A percentile compares a stretch with the other conserved stretches of the same genome.
Evolutionary conservation across 2,329 filamentous ascomycete species (phyloP).

Genomic region (Pyricularia pennisetigena): DNA sequence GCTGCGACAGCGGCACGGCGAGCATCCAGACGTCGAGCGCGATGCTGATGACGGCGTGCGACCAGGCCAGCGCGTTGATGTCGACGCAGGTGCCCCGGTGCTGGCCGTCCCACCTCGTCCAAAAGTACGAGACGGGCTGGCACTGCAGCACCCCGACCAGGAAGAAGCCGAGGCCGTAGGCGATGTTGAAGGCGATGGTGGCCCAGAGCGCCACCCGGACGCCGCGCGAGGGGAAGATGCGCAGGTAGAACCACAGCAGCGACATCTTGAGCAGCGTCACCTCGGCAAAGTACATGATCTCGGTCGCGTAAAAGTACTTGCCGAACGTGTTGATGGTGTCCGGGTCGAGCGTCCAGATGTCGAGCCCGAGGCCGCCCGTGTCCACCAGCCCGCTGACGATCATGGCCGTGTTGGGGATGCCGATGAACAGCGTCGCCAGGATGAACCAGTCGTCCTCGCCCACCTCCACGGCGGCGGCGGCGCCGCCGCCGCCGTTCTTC

Average conservation of each 20-base stretch:
- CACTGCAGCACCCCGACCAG: constrained; percentile 39
- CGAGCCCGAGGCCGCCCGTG: constrained; percentile 33
- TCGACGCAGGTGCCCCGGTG: constrained; percentile 37
- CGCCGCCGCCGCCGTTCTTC: constrained; percentile 14
- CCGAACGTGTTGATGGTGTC: constrained; percentile 31
- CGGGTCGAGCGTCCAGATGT: constrained; percentile 37
- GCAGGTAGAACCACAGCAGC: constrained; percentile 43
- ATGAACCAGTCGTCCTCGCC: constrained; percentile 26
- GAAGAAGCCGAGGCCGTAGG: constrained; percentile 31
- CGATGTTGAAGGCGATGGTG: constrained; percentile 27
- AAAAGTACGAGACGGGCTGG: constrained; percentile 38
- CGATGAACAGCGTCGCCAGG: constrained; percentile 15
- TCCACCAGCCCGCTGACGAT: constrained; percentile 20
- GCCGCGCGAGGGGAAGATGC: constrained; percentile 34
- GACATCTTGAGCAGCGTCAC: constrained; percentile 38
- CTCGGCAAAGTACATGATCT: constrained; percentile 33
- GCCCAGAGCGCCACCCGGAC: constrained; percentile 30
- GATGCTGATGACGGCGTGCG: constrained; percentile 43
- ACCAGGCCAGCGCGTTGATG: constrained; percentile 37
- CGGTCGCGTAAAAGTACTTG: constrained; percentile 30
- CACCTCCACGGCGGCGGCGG: constrained; percentile 11
- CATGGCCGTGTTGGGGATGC: constrained; percentile 19
- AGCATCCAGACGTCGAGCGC: constrained; percentile 41
- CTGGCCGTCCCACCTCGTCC: constrained; percentile 40
- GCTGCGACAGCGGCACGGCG: constrained; percentile 35